These are phyloP conservation scores for Porphyrellus cyaneotinctus DNA, from an alignment of 768 basidiomycete genomes.

Conservation along the genomic window DNA sequence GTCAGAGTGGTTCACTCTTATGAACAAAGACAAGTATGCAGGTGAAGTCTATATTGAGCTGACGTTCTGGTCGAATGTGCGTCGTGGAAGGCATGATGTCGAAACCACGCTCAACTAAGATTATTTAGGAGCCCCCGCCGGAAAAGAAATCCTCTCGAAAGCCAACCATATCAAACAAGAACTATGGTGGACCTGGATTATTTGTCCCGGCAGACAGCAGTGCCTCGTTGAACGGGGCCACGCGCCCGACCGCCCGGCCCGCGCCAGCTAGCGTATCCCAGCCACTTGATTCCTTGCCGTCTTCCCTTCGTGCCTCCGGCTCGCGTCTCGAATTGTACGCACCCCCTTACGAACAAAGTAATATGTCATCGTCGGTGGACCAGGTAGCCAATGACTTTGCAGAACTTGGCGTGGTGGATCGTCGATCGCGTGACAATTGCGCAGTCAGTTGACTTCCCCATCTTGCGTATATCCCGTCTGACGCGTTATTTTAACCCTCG, in stretches of 20 bases:
- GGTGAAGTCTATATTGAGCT: conserved; percentile 96
- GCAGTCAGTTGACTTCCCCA: conserved; percentile 42
- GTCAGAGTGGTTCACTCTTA: conserved; percentile 90
- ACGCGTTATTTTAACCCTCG: conserved; percentile 30
- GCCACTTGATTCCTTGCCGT: conserved; percentile 51
- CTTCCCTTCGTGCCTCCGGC: conserved; percentile 57
- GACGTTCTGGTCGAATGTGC: conserved; percentile 93
- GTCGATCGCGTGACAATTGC: conserved; percentile 52
- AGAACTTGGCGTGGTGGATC: conserved; percentile 55
- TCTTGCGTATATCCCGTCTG: conserved; percentile 8
- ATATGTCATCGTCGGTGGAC: conserved; percentile 42
- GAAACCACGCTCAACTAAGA: conserved; percentile 3
- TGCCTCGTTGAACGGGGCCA: conserved; percentile 24
- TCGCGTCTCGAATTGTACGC: conserved; percentile 70
- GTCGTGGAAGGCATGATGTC: conserved; percentile 21
- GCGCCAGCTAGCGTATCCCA: conserved; percentile 28
- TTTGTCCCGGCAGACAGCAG: conserved; percentile 54
- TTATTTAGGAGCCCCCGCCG: conserved; percentile 69
- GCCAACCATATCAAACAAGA: conserved; percentile 47
- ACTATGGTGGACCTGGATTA: conserved; percentile 76
- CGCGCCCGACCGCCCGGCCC: conserved; percentile 8
- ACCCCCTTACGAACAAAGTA: conserved; percentile 64
- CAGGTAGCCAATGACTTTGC: conserved; percentile 60
- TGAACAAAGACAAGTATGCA: conserved; percentile 87
- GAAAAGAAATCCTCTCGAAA: conserved; percentile 58